Base-by-base conservation (phyloP, 768 basidiomycete species). In the Candolleomyces eurysporus region DNA sequence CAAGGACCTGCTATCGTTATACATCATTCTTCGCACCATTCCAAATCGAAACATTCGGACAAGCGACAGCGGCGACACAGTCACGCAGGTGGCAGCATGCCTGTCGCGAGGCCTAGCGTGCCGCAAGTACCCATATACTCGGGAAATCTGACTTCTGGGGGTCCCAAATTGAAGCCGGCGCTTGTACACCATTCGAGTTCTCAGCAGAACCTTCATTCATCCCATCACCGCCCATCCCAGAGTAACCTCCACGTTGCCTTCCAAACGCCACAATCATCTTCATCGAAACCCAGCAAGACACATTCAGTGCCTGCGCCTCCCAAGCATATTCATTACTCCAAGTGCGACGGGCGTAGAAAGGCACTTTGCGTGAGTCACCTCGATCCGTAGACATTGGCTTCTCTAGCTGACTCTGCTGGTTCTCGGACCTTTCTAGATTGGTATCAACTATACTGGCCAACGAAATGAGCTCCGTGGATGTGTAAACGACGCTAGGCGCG, bases 401-500 rank as follows among this genome's bases (percentile, higher is more conserved):
- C 48, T 56, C 36, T 39, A 48, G 14, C 14, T 61, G 14, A 26
- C 50, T 58, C 53, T 26, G 60, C 48, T 39, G 14, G 13, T 49
- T 43, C 51, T 63, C 50, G 57, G 39, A 16, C 32, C 54, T 5
- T 55, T 42, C 55, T 60, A 88, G 87, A 91, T 94, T 69, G 92
- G 91, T 1, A 89, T 94, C 65, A 90, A 90, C 68, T 94, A 94
- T 68, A 67, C 66, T 11, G 90, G 91, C 0, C 85, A 89, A 52
- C 68, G 69, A 2, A 81, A 85, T 58, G 84, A 82, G 62, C 81
- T 94, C 14, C 77, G 77, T 0, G 93, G 93, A 6, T 94, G 93
- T 66, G 81, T 93, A 67, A 94, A 94, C 63, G 94, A 96, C 69
- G 88, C 88, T 4, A 78, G 77, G 60, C 87, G 88, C 65, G 82